Percentiles rank a stretch among this genome's conserved stretches.
Evolutionary conservation across 2,329 filamentous ascomycete species (phyloP).

Genomic region (Alternaria incomplexa): DNA sequence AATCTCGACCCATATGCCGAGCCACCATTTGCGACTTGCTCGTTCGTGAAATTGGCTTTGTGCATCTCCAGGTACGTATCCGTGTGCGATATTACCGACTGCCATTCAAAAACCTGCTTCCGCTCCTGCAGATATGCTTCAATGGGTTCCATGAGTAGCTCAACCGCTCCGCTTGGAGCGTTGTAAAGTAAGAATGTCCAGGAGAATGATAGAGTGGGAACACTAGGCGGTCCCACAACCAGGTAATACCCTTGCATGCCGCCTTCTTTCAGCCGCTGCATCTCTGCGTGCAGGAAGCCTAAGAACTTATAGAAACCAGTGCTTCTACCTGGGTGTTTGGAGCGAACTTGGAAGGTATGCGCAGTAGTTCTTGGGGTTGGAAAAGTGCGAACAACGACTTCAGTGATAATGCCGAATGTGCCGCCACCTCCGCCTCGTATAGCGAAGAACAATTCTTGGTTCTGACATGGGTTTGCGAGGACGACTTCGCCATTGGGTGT

Average conservation of each 20-base stretch:
- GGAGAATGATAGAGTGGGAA: slow-evolving; percentile 18
- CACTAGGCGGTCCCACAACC: slow-evolving; percentile 27
- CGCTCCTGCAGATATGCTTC: slow-evolving; percentile 14
- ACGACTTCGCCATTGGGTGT: slow-evolving; percentile 26
- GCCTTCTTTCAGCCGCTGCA: slow-evolving; percentile 31
- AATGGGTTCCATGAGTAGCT: slow-evolving; percentile 25
- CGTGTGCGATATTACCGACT: slow-evolving; percentile 9
- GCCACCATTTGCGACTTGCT: slow-evolving; percentile 29
- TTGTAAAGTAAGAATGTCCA: slow-evolving; percentile 31
- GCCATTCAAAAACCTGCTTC: slow-evolving; percentile 18
- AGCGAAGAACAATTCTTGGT: slow-evolving; percentile 50
- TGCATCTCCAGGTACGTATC: slow-evolving; percentile 21
- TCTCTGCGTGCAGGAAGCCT: slow-evolving; percentile 28
- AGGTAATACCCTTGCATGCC: slow-evolving; percentile 38
- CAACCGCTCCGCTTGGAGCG: slow-evolving; percentile 25
- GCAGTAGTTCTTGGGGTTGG: slow-evolving; percentile 38
- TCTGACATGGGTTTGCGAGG: slow-evolving; percentile 27
- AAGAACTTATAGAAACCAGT: slow-evolving; percentile 27
- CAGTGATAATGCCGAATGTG: slow-evolving; percentile 50
- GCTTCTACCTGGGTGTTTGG: slow-evolving; percentile 7
- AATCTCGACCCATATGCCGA: slow-evolving; percentile 30
- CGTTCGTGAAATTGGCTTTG: slow-evolving; percentile 10
- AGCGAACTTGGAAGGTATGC: slow-evolving; percentile 22
- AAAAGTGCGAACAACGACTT: slow-evolving; percentile 25
- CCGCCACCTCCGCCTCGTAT: slow-evolving; percentile 51